These are phyloP conservation scores for Colletotrichum sp. DNA, from an alignment of 2,329 filamentous ascomycete genomes.

Conservation along the genomic window DNA sequence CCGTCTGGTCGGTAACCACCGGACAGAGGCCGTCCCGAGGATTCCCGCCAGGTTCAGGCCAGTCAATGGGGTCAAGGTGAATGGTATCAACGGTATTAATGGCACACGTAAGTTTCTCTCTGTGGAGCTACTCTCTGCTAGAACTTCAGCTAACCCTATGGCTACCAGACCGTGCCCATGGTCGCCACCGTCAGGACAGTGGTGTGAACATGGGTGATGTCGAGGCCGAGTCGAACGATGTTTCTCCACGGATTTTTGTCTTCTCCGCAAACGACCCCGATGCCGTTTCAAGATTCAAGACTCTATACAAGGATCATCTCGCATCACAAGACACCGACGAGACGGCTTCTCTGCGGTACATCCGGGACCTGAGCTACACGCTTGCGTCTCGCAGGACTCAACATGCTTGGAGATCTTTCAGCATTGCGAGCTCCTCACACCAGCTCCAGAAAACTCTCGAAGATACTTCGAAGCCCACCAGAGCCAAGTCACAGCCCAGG, in stretches of 20 bases:
- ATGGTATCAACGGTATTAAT: background rate
- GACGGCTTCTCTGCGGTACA: background rate
- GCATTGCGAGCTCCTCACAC: background rate
- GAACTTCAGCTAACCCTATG: background rate
- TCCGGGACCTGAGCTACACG: slow-evolving; percentile 48
- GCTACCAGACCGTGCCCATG: background rate
- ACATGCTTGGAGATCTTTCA: slow-evolving; percentile 2
- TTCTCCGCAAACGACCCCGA: slow-evolving; percentile 47
- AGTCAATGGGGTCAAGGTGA: background rate
- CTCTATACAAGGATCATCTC: slow-evolving; percentile 29
- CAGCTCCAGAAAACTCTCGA: background rate
- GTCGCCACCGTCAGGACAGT: background rate
- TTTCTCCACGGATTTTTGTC: slow-evolving; percentile 41
- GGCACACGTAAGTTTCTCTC: background rate
- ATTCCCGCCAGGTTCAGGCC: background rate
- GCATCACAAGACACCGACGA: background rate
- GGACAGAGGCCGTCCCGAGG: background rate
- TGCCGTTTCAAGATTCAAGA: slow-evolving; percentile 39
- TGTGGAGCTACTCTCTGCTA: rapidly evolving
- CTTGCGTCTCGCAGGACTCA: slow-evolving; percentile 28
- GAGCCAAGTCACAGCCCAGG: background rate
- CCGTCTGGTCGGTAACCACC: slow-evolving; percentile 11
- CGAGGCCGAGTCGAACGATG: background rate
- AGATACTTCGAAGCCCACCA: background rate
- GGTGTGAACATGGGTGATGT: background rate